Evolutionary conservation across 2,329 filamentous ascomycete species (phyloP).

Genomic region (Thelonectria rubi): DNA sequence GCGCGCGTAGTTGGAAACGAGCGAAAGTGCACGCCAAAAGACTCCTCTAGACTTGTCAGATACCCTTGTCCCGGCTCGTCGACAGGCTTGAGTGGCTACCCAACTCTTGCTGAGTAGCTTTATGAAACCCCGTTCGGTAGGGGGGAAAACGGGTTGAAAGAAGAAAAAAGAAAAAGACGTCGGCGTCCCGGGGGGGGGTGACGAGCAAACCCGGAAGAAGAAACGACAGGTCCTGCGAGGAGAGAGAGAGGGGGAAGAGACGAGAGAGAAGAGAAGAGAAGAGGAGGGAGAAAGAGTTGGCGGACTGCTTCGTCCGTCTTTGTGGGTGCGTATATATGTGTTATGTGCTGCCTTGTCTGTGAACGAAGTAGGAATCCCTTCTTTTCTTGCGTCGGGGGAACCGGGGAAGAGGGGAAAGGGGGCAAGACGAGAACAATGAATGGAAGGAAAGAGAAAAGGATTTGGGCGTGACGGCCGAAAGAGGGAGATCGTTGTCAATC

Average conservation of each 20-base stretch:
- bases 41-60: no score
- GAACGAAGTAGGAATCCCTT: no score
- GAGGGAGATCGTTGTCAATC: slow-evolving; percentile 22
- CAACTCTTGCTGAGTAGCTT: no score
- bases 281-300: neutral
- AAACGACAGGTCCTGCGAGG: slow-evolving; percentile 1
- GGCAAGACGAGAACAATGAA: slow-evolving; percentile 40
- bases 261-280: neutral
- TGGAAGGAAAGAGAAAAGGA: slow-evolving; percentile 7
- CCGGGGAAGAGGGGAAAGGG: neutral
- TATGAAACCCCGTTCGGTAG: no score
- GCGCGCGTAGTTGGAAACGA: no score
- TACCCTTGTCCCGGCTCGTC: no score
- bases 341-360: no score
- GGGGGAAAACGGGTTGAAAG: neutral
- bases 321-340: no score
- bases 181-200: neutral
- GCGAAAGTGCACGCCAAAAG: no score
- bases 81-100: no score
- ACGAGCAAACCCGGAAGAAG: neutral
- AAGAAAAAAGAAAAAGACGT: slow-evolving; percentile 2
- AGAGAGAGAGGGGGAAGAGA: neutral
- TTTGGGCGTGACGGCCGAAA: neutral
- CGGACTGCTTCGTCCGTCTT: neutral
- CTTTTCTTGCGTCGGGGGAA: no score